phyloP scores from a whole-genome alignment of 2,329 filamentous ascomycete species.

The Fusarium camptoceras region DNA sequence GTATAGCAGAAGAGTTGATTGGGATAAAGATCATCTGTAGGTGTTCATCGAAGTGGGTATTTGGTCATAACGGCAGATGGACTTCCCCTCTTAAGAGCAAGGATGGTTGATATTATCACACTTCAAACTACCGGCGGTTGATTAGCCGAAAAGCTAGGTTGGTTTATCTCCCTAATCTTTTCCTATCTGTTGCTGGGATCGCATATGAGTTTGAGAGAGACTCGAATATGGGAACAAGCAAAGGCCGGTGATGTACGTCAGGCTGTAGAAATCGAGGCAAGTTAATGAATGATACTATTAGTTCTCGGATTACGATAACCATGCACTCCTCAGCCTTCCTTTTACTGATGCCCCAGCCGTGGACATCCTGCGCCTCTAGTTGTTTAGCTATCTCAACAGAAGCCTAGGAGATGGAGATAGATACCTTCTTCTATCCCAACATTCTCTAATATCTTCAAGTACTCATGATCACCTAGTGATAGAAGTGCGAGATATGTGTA shows the following conservation, averaged over 20 bases:
- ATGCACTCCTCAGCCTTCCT: not conserved
- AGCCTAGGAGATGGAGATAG: not conserved
- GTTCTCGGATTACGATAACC: not conserved
- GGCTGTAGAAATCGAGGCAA: not conserved
- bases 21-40: slow-evolving; percentile 18
- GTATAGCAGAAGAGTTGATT: slow-evolving; percentile 9
- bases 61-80: not conserved
- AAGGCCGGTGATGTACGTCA: not conserved
- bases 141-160: not conserved
- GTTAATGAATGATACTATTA: not conserved
- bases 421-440: not conserved
- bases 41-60: slow-evolving; percentile 19
- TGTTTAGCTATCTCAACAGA: not conserved
- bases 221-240: not conserved
- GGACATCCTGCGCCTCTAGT: not conserved
- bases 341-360: not conserved
- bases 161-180: not conserved
- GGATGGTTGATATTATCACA: slow-evolving; percentile 14
- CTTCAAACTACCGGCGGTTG: slow-evolving; percentile 5
- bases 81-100: slow-evolving; percentile 20
- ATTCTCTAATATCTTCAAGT: not conserved
- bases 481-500: not conserved
- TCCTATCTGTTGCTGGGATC: not conserved
- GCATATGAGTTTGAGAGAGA: not conserved
- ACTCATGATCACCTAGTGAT: not conserved